These are phyloP conservation scores for Paecilomyces sp. DNA, from an alignment of 2,329 filamentous ascomycete species.

Conservation along the genomic window DNA sequence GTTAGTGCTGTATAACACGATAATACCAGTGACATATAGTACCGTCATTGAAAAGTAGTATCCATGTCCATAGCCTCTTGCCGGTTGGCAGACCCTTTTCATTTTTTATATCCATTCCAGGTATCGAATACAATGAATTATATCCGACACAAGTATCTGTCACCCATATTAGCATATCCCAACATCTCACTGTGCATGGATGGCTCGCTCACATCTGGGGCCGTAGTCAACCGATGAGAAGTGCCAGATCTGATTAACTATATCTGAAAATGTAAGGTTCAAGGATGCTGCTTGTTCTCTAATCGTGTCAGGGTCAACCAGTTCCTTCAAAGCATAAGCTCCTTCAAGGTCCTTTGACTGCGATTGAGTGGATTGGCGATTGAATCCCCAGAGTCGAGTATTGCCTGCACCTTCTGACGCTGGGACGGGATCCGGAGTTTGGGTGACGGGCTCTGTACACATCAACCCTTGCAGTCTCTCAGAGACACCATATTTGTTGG, in stretches of 20 bases:
- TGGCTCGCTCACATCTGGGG: slow-evolving; percentile 45
- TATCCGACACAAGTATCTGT: slow-evolving; percentile 64
- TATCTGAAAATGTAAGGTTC: slow-evolving; percentile 46
- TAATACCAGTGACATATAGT: slow-evolving; percentile 12
- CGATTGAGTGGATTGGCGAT: slow-evolving; percentile 3
- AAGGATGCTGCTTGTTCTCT: slow-evolving; percentile 18
- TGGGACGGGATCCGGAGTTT: slow-evolving; percentile 5
- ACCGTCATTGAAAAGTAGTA: slow-evolving; percentile 61
- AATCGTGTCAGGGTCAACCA: slow-evolving; percentile 13
- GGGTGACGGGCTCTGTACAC: slow-evolving; percentile 46
- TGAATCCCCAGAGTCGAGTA: slow-evolving; percentile 9
- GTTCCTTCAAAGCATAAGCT: slow-evolving; percentile 16
- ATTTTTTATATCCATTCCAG: slow-evolving; percentile 37
- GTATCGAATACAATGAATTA: slow-evolving; percentile 48
- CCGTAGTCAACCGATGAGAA: slow-evolving; percentile 68
- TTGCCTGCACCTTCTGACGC: slow-evolving; percentile 11
- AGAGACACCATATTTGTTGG: slow-evolving; percentile 60
- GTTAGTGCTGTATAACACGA: not conserved
- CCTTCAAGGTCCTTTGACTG: slow-evolving; percentile 25
- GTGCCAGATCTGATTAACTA: slow-evolving; percentile 67
- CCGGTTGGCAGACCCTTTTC: slow-evolving; percentile 37
- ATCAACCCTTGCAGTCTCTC: slow-evolving; percentile 59
- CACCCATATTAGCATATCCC: slow-evolving; percentile 10
- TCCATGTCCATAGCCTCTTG: slow-evolving; percentile 62
- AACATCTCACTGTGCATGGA: slow-evolving; percentile 5